Base-by-base conservation (phyloP, 331 rosid species). In the Pyracantha coccinea region DNA sequence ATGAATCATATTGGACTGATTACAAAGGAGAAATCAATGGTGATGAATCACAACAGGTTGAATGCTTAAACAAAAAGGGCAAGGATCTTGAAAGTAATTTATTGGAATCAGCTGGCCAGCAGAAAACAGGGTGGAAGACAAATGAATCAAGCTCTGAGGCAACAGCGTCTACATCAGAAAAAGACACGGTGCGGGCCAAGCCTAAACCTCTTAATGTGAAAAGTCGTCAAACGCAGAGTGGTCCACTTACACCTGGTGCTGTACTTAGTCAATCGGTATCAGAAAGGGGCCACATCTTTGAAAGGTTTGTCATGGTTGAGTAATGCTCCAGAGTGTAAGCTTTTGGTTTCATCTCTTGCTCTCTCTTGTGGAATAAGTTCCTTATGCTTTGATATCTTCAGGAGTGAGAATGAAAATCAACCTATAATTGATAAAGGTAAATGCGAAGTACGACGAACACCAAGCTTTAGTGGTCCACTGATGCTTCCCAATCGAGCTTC, bases 401-500 rank as follows among this genome's bases (percentile, higher is more conserved):
- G 99, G 97, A 74, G 54, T 81, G 97, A 86, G 86, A 85, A 78
- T 75, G 99, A 88, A 76, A 86, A 68, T 64, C 93, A 72, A 76
- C 77, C 74, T 57, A 50, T 57, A 20, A 59, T 80, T 33, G 97
- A 90, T 79, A 95, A 80, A 84, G 76, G 19, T 66, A 79, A 69
- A 73, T 85, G 86, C 28, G 93, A 94, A 71, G 82, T 84, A 50
- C 85, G 93, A 28, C 91, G 92, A 77, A 84, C 89, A 65, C 93
- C 99, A 66, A 95, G 88, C 91, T 85, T 95, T 81, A 95, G 99
- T 85, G 99, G 99, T 73, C 99, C 99, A 32, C 75, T 95, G 79
- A 92, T 90, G 98, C 97, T 95, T 78, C 99, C 99, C 66, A 95
- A 89, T 78, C 90, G 97, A 78, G 99, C 99, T 81, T 95, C 99